These are phyloP conservation scores for Elaeagnus macrophylla DNA, from an alignment of 306 rosid genomes.

Conservation along the genomic window DNA sequence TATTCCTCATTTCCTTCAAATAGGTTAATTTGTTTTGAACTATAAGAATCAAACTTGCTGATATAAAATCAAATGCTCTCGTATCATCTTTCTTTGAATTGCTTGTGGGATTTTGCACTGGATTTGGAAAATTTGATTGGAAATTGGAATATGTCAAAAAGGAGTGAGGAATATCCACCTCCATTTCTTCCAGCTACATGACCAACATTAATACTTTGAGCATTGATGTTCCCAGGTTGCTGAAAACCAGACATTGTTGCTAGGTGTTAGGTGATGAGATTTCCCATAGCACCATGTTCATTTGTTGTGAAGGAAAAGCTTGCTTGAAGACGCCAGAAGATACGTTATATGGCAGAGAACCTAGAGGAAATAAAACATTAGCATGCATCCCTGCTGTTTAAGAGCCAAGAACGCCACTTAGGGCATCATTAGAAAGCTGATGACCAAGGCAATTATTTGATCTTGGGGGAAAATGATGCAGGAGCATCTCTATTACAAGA, in stretches of 20 bases:
- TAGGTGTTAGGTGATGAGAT: slow-evolving; percentile 67
- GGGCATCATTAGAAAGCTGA: slow-evolving; percentile 32
- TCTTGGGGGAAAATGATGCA: slow-evolving; percentile 45
- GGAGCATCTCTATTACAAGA: too few relatives aligned
- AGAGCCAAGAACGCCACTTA: slow-evolving; percentile 44
- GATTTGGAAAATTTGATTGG: slow-evolving; percentile 51
- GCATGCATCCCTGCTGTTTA: slow-evolving; percentile 43
- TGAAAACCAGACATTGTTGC: slow-evolving; percentile 56
- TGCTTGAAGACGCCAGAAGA: slow-evolving; percentile 70
- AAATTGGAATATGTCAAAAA: slow-evolving; percentile 92
- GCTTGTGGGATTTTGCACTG: slow-evolving; percentile 49
- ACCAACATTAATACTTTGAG: slow-evolving; percentile 39
- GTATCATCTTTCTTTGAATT: slow-evolving; percentile 82
- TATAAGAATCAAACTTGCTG: slow-evolving; percentile 47
- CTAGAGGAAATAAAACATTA: slow-evolving; percentile 50
- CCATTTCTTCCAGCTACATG: slow-evolving; percentile 45
- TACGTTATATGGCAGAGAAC: slow-evolving; percentile 44
- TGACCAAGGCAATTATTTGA: slow-evolving; percentile 24
- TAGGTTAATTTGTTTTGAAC: too few relatives aligned
- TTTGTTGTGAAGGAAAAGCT: slow-evolving; percentile 62
- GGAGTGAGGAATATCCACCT: slow-evolving; percentile 36
- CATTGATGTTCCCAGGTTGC: slow-evolving; percentile 53
- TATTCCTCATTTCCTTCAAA: too few relatives aligned
- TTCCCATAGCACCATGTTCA: slow-evolving; percentile 63
- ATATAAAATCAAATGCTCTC: slow-evolving; percentile 91